Evolutionary conservation across 1,284 basidiomycete genomes (phyloP).

Genomic region (Gomphus bonarii): DNA sequence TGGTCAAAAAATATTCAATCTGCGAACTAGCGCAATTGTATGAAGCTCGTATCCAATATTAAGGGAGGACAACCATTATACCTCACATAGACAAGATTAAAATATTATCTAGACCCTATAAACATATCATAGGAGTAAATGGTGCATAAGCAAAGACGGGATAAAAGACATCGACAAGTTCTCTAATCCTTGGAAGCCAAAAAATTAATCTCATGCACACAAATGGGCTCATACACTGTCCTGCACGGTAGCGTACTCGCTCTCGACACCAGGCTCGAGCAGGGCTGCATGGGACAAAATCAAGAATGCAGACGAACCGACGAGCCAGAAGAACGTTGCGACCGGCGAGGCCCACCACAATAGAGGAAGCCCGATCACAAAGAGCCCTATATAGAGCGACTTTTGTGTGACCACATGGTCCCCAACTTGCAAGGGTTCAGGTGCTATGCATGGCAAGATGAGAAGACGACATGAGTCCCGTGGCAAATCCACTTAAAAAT

Average conservation of each 20-base stretch:
- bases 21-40: conserved; percentile 38
- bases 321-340: conserved; percentile 68
- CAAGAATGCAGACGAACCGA: conserved; percentile 64
- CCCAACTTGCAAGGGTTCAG: conserved; percentile 75
- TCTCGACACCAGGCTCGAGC: conserved; percentile 83
- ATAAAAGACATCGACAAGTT: background rate
- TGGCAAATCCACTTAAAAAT: background rate
- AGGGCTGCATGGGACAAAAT: conserved; percentile 74
- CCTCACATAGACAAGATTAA: background rate
- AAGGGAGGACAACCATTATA: background rate
- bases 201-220: background rate
- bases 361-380: conserved; percentile 68
- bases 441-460: conserved; percentile 29
- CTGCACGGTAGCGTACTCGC: conserved; percentile 75
- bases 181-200: background rate
- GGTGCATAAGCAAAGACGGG: background rate
- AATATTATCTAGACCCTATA: background rate
- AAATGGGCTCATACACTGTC: conserved; percentile 40
- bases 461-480: background rate
- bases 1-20: conserved; percentile 34
- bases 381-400: conserved; percentile 69
- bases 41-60: conserved; percentile 16
- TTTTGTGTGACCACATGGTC: conserved; percentile 75
- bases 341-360: conserved; percentile 62
- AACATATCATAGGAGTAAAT: background rate